These are phyloP conservation scores for Solanum habrochaites DNA, from an alignment of 257 asterid genomes.

Conservation along the genomic window DNA sequence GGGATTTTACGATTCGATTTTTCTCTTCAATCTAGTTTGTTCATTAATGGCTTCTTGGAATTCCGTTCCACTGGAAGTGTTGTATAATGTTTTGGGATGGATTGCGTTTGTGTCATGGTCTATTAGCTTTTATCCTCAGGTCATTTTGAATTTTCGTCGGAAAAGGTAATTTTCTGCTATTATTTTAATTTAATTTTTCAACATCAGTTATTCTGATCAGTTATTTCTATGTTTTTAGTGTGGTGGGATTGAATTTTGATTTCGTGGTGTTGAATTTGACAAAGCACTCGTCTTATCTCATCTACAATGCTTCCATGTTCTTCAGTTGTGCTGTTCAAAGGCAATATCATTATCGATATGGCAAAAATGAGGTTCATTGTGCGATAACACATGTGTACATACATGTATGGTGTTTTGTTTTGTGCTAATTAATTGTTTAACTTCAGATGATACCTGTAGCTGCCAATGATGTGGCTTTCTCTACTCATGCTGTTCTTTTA, in stretches of 20 bases:
- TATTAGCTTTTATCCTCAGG: slow-evolving; percentile 89
- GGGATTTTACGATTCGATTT: not conserved
- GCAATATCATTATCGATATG: slow-evolving; percentile 64
- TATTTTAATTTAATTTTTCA: not conserved
- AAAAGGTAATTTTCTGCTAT: slow-evolving; percentile 42
- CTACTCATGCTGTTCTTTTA: slow-evolving; percentile 72
- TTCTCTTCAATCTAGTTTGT: too few relatives aligned
- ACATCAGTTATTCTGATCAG: not conserved
- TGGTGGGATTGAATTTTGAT: slow-evolving; percentile 90
- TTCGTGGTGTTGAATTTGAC: slow-evolving; percentile 74
- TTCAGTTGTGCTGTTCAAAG: slow-evolving; percentile 66
- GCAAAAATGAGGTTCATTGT: slow-evolving; percentile 35
- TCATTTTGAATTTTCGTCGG: slow-evolving; percentile 54
- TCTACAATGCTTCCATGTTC: slow-evolving; percentile 84
- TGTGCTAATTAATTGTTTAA: not conserved
- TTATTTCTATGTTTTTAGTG: slow-evolving; percentile 7
- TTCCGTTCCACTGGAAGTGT: slow-evolving; percentile 42
- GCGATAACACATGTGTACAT: not conserved
- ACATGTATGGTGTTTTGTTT: not conserved
- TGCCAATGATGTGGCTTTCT: slow-evolving; percentile 94
- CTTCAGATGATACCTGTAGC: slow-evolving; percentile 95
- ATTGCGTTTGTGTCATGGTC: slow-evolving; percentile 79
- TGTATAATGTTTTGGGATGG: slow-evolving; percentile 77
- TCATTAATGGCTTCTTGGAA: slow-evolving; percentile 63
- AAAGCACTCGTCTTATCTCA: slow-evolving; percentile 78